These are phyloP conservation scores for Cenchrus americanus DNA, from an alignment of 176 grass and related monocot genomes.

Conservation along the genomic window DNA sequence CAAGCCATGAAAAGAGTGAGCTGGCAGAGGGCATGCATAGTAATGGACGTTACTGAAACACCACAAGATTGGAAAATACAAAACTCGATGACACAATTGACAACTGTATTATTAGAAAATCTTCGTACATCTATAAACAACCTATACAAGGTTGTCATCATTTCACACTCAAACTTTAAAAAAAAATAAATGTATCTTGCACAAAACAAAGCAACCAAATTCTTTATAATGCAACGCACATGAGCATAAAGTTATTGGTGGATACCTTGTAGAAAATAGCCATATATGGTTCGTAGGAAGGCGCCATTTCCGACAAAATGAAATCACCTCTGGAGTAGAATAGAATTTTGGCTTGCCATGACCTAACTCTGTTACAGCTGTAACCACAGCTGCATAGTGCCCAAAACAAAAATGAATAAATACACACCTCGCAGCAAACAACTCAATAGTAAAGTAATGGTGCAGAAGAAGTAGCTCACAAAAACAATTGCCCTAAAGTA, in stretches of 20 bases:
- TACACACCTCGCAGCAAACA: slow-evolving; percentile 3
- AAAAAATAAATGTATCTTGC: slow-evolving; percentile 11
- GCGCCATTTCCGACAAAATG: slow-evolving; percentile 91
- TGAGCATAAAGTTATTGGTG: slow-evolving; percentile 25
- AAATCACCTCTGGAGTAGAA: slow-evolving; percentile 88
- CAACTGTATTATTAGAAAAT: background rate
- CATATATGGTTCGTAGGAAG: slow-evolving; percentile 91
- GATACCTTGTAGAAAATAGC: slow-evolving; percentile 94
- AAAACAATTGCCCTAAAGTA: background rate
- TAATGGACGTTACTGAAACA: background rate
- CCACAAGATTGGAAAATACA: background rate
- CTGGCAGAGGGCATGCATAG: slow-evolving; percentile 3
- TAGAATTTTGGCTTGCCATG: slow-evolving; percentile 93
- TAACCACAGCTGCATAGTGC: slow-evolving; percentile 71
- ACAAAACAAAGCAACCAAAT: background rate
- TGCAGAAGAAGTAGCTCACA: background rate
- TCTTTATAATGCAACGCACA: slow-evolving; percentile 6
- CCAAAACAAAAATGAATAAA: slow-evolving; percentile 29
- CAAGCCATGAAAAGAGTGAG: background rate
- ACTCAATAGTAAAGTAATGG: background rate
- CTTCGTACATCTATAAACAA: slow-evolving; percentile 5
- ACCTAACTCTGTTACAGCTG: slow-evolving; percentile 82
- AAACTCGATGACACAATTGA: slow-evolving; percentile 8
- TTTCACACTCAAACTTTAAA: slow-evolving; percentile 3
- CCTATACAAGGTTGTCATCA: slow-evolving; percentile 1